Percentiles rank a stretch among this genome's conserved stretches.
These are phyloP conservation scores for Mariannaea elegans DNA, from an alignment of 2,329 filamentous ascomycete genomes.

Conservation along the genomic window DNA sequence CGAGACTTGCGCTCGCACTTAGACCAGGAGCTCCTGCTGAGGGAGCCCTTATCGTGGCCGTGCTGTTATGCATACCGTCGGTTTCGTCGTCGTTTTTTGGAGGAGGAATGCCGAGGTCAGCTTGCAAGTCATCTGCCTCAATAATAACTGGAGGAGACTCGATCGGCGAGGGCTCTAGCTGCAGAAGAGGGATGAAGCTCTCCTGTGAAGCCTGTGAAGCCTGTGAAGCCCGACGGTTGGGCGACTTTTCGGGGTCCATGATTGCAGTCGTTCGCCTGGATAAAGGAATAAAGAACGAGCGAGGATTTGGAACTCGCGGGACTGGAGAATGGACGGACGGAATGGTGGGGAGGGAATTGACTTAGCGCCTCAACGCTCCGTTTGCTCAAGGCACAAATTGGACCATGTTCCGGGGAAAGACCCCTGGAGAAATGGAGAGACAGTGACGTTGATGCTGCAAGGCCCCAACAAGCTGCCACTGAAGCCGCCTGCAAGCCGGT, in stretches of 20 bases:
- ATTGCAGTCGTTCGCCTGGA: conserved; percentile 1
- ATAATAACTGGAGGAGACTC: conserved; percentile 60
- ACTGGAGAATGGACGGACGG: conserved; percentile 4
- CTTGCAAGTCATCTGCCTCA: conserved; percentile 47
- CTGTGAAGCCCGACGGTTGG: conserved; percentile 33
- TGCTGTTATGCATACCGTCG: conserved; percentile 45
- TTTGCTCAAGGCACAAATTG: conserved; percentile 13
- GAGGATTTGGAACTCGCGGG: conserved; percentile 5
- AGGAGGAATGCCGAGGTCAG: conserved; percentile 49
- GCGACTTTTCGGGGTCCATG: conserved; percentile 37
- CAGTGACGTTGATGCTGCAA: conserved; percentile 39
- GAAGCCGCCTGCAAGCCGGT: conserved; percentile 19
- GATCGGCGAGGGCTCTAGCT: conserved; percentile 86
- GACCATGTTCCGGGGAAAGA: not conserved
- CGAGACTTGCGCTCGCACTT: conserved; percentile 54
- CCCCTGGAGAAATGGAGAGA: conserved; percentile 20
- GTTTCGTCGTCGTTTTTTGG: conserved; percentile 35
- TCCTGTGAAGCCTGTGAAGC: conserved; percentile 23
- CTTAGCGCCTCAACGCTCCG: conserved; percentile 39
- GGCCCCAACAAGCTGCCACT: conserved; percentile 5
- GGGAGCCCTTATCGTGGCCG: conserved; percentile 51
- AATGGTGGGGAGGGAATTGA: conserved; percentile 32
- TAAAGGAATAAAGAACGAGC: conserved; percentile 1
- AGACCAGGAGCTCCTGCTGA: conserved; percentile 62
- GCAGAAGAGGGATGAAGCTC: conserved; percentile 69